Conservation (phyloP, 495 filamentous ascomycete genomes). For the Daldinia vernicosa region DNA sequence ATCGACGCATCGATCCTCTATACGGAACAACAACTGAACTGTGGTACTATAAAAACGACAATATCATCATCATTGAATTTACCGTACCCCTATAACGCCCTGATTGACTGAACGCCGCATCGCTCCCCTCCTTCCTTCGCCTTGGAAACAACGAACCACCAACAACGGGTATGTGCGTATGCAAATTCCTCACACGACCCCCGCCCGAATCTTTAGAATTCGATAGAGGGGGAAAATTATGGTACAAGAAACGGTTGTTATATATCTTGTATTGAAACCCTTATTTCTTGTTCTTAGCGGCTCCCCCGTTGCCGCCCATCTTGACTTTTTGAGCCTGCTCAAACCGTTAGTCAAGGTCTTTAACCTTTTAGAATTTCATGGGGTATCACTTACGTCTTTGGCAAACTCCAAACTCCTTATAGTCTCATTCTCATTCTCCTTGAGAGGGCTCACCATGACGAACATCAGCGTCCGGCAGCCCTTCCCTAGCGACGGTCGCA, state of each 20-base stretch:
- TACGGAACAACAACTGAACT: background rate
- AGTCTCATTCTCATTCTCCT: conserved; percentile 91
- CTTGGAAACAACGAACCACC: background rate
- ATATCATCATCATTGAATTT: conserved; percentile 1
- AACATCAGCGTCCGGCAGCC: conserved; percentile 99
- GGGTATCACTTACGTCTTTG: conserved; percentile 71
- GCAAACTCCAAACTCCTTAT: conserved; percentile 96
- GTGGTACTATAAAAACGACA: background rate
- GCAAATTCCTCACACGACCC: background rate
- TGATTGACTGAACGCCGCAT: background rate
- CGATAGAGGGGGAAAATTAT: background rate
- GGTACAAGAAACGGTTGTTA: background rate
- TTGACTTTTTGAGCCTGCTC: conserved; percentile 46
- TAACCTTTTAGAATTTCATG: background rate
- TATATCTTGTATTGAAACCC: background rate
- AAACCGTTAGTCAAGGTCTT: conserved; percentile 20
- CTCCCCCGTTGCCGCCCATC: conserved; percentile 43
- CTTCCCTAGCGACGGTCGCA: conserved; percentile 94
- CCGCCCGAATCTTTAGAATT: background rate
- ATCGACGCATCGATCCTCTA: background rate
- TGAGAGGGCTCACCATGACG: conserved; percentile 93
- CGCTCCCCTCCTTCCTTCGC: background rate
- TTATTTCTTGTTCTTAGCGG: conserved; percentile 31
- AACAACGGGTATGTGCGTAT: background rate
- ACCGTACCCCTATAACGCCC: background rate